These are phyloP conservation scores for Diutina neorugosa DNA, from an alignment of 1,139 yeast species.

Conservation along the genomic window DNA sequence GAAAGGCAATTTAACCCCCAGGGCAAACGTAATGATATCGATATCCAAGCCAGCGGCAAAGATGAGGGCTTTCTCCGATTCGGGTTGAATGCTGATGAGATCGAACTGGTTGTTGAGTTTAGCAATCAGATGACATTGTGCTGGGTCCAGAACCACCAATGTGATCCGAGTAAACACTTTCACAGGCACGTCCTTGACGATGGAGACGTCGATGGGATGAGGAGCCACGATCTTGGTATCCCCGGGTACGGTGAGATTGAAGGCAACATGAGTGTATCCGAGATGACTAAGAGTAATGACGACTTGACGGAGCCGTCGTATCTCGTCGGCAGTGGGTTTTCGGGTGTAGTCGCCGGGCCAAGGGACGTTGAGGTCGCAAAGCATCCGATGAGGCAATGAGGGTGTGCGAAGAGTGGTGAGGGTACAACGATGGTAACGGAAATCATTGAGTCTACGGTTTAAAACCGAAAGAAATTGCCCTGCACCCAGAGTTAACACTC, in stretches of 20 bases:
- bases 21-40: constrained; percentile 67
- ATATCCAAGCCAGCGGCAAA: constrained; percentile 66
- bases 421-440: too few species aligned
- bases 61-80: constrained; percentile 64
- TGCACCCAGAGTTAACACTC: too few species aligned
- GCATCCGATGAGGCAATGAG: constrained; percentile 2
- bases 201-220: constrained; percentile 17
- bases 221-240: constrained; percentile 30
- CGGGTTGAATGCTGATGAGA: constrained; percentile 70
- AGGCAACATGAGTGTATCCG: constrained; percentile 64
- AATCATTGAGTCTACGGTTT: too few species aligned
- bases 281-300: constrained; percentile 45
- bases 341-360: constrained; percentile 56
- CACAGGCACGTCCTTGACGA: constrained; percentile 16
- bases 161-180: constrained; percentile 66
- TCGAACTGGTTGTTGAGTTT: constrained; percentile 56
- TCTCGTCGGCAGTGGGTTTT: constrained; percentile 27
- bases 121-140: constrained; percentile 61
- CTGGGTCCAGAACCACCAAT: constrained; percentile 60
- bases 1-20: constrained; percentile 56
- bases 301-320: constrained; percentile 33
- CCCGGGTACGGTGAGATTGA: constrained; percentile 53
- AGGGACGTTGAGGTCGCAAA: constrained; percentile 65
- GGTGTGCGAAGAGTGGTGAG: not conserved
- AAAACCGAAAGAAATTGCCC: too few species aligned